Evolutionary conservation across 495 filamentous ascomycete species (phyloP), one percentile per base, ranked within the genome.

Genomic region (Filosporella fistucella): DNA sequence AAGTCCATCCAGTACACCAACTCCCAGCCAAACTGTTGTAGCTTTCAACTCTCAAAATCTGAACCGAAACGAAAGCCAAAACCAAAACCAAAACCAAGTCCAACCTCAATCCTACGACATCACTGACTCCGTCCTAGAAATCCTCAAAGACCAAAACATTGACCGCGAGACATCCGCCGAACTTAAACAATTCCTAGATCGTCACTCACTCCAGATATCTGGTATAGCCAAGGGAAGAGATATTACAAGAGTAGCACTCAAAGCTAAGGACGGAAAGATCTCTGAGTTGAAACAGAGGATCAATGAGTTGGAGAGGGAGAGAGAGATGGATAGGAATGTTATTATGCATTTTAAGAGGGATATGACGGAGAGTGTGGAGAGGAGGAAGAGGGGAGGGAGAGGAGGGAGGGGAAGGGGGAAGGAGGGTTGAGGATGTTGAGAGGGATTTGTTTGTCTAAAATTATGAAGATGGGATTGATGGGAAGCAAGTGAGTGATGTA

Each of bases 181-280:
- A 21, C 42, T 85, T 1, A 66, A 68, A 2, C 52, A 56, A 18
- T 54, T 78, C 3, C 64, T 89, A 14, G 73, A 79, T 26, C 69
- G 61, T 29, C 73, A 85, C 51, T 76, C 79, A 10, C 59, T 80
- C 42, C 71, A 68, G 30, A 68, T 63, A 7, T 70, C 67, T 49
- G 85, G 85, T 1, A 69, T 86, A 16, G 67, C 71, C 22, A 70
- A 70, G 3, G 83, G 80, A 0, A 62, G 86, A 4, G 85, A 91
- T 45, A 74, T 82, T 17, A 67, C 77, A 1, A 62, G 88, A 21
- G 63, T 71, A 1, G 73, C 75, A 5, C 50, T 85, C n/a, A 81
- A 77, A 58, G 71, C 69, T 20, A 82, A 82, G 35, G 80, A 89
- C 35, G 66, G 67, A 2, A 71, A 77, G 47, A 78, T 83, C 23